Conservation (phyloP, 768 basidiomycete genomes). For the Scleroderma citrinum region DNA sequence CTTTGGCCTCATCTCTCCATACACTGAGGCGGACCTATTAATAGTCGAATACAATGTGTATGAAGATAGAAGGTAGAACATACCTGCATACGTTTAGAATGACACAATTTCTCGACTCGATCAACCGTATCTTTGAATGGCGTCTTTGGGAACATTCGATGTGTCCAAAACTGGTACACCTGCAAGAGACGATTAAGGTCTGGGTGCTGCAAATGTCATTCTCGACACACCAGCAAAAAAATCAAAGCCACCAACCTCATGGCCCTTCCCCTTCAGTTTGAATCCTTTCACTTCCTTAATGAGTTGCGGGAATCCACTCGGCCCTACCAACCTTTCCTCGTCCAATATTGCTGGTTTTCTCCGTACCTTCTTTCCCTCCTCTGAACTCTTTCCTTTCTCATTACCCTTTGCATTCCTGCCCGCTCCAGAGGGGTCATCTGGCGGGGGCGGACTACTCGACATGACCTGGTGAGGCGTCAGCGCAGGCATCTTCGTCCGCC, state of each 20-base stretch:
- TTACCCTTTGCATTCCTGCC: constrained; percentile 5
- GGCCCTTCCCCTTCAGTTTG: constrained; percentile 81
- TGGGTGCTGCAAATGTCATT: constrained; percentile 41
- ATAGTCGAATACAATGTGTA: neutral
- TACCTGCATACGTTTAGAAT: constrained; percentile 82
- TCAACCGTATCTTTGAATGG: constrained; percentile 83
- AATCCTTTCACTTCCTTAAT: constrained; percentile 73
- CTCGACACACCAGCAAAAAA: neutral
- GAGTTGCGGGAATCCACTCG: constrained; percentile 74
- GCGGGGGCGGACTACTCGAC: constrained; percentile 44
- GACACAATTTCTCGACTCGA: constrained; percentile 84
- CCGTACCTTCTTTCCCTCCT: constrained; percentile 24
- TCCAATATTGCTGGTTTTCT: constrained; percentile 54
- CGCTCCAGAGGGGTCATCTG: constrained; percentile 20
- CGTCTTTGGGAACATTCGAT: constrained; percentile 84
- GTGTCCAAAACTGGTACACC: constrained; percentile 93
- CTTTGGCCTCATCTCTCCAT: constrained; percentile 68
- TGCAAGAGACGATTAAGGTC: constrained; percentile 79
- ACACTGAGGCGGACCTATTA: constrained; percentile 62
- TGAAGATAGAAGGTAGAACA: constrained; percentile 14
- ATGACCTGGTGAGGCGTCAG: constrained; percentile 42
- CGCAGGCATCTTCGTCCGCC: constrained; percentile 17
- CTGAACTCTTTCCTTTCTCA: constrained; percentile 9
- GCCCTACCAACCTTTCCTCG: constrained; percentile 66
- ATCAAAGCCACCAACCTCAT: constrained; percentile 57